Conservation (phyloP, 2,329 filamentous ascomycete genomes). For the Alternaria arbusti region DNA sequence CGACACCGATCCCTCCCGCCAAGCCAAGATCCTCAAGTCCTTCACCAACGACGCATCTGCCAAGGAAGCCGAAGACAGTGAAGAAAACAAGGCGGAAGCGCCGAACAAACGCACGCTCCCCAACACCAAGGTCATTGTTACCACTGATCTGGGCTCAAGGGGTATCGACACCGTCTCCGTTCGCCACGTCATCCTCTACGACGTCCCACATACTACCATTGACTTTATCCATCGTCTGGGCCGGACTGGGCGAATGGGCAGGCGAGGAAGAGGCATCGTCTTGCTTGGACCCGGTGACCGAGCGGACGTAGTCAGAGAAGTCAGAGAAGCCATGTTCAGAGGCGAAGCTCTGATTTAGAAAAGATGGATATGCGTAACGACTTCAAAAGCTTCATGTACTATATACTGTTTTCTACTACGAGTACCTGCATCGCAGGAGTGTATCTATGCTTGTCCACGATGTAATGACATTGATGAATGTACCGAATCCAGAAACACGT, state of each 20-base stretch:
- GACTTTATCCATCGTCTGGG: slow-evolving; percentile 98
- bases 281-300: slow-evolving; percentile 88
- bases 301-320: slow-evolving; percentile 88
- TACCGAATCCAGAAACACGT: background rate
- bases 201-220: slow-evolving; percentile 97
- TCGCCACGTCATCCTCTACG: slow-evolving; percentile 89
- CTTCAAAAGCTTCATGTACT: background rate
- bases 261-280: slow-evolving; percentile 86
- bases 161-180: slow-evolving; percentile 95
- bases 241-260: slow-evolving; percentile 88
- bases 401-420: background rate
- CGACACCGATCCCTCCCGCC: slow-evolving; percentile 79
- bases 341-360: slow-evolving; percentile 56
- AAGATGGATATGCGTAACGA: background rate
- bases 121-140: slow-evolving; percentile 90
- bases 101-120: slow-evolving; percentile 59
- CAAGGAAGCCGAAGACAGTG: background rate
- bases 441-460: background rate
- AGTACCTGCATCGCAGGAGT: background rate
- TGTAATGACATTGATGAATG: background rate
- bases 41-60: slow-evolving; percentile 59
- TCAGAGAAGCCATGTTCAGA: slow-evolving; percentile 73
- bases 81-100: slow-evolving; percentile 1
- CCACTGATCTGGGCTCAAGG: slow-evolving; percentile 88
- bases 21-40: slow-evolving; percentile 75